Conservation (phyloP, 2,329 filamentous ascomycete genomes). For the Cladophialophora yegresii region DNA sequence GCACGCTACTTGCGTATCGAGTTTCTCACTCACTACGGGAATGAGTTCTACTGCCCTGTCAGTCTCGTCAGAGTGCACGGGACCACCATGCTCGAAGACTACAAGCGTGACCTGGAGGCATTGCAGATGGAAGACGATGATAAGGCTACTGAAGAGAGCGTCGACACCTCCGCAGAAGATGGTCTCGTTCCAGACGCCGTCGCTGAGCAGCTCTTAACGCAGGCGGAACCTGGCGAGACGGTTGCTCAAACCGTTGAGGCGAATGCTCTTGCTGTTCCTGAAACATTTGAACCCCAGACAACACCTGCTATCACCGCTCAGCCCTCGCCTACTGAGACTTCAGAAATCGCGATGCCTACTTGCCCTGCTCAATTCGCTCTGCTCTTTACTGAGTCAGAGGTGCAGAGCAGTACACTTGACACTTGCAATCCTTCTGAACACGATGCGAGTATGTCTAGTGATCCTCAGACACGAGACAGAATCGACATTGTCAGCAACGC, state of each 20-base stretch:
- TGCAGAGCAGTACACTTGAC: background rate
- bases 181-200: constrained; percentile 23
- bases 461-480: background rate
- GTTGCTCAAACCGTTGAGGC: constrained; percentile 26
- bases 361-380: background rate
- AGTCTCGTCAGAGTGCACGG: constrained; percentile 90
- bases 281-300: background rate
- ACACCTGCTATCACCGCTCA: background rate
- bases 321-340: background rate
- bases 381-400: background rate
- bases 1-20: constrained; percentile 90
- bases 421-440: background rate
- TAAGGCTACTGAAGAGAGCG: constrained; percentile 33
- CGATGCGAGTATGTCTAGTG: background rate
- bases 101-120: constrained; percentile 78
- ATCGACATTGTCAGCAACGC: constrained; percentile 1
- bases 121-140: constrained; percentile 57
- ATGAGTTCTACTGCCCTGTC: constrained; percentile 93
- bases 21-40: constrained; percentile 89
- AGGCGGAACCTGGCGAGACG: constrained; percentile 32
- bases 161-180: constrained; percentile 30
- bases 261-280: background rate
- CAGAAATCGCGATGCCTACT: background rate
- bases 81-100: constrained; percentile 90
- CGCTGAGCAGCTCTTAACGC: constrained; percentile 32